Evolutionary conservation across 441 rosid species (phyloP), one percentile per base, ranked within the genome.

Genomic region (Biscutella laevigata): DNA sequence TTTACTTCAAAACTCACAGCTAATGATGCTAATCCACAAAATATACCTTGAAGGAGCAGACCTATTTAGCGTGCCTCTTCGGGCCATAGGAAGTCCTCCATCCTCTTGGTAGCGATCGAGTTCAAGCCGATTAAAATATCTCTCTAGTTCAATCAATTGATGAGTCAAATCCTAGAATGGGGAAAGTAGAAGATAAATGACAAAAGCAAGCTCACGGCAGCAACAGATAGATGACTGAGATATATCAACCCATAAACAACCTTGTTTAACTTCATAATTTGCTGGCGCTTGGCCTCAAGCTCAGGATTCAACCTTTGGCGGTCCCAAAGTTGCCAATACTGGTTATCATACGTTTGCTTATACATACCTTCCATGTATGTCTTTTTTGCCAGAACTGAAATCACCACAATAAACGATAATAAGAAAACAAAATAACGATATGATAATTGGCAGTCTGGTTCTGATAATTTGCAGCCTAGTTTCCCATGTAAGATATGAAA

Each of bases 261-360:
- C 89, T 79, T 87, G 69, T 82, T 81, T 69, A 85, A 53, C 64
- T 81, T 75, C 37, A 77, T 64, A 41, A 88, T 81, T 50, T 66
- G 80, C 14, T 60, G 74, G 72, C 59, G 81, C 75, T 88, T 92
- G 62, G 81, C 78, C 75, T 86, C 97, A 66, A 86, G 80, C 73
- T 82, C 97, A 53, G 86, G 69, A 71, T 79, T 73, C 77, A 88
- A 70, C 79, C 77, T 86, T 71, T 80, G 99, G 67, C 71, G 76
- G 75, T 78, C 77, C 99, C 97, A 88, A 33, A 88, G 80, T 43
- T 88, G 94, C 95, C 88, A 80, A 57, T 86, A 88, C 45, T 50
- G 85, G 50, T 68, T 62, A 69, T 92, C 95, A 50, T 81, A 79
- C 61, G 94, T 82, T 84, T 92, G 99, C 74, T 84, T 84, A 39